These are phyloP conservation scores for Cryptosporidium ryanae DNA, from an alignment of 169 alveolate genomes.

Conservation along the genomic window DNA sequence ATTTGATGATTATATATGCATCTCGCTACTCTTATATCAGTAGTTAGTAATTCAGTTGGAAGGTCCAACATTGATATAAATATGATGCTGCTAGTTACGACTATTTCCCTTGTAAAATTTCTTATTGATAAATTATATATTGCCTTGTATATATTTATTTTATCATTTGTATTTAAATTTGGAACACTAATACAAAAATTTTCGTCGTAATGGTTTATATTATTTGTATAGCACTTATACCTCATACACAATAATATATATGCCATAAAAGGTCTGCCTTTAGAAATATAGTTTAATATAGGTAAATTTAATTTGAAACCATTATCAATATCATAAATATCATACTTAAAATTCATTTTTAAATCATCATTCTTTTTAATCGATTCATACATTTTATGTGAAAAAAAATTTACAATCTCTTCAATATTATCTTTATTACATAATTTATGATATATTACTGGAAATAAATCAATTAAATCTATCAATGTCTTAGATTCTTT, in stretches of 20 bases:
- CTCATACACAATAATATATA: constrained; percentile 68
- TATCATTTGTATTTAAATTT: neutral
- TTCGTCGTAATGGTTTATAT: neutral
- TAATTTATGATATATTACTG: neutral
- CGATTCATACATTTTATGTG: constrained; percentile 5
- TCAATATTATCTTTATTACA: constrained; percentile 11
- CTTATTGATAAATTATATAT: constrained; percentile 53
- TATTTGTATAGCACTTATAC: neutral
- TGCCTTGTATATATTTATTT: constrained; percentile 21
- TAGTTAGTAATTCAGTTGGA: constrained; percentile 47
- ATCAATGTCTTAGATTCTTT: constrained; percentile 36
- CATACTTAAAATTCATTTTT: too few relatives aligned
- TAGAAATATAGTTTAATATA: constrained; percentile 76
- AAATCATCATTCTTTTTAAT: neutral
- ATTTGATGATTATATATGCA: constrained; percentile 65
- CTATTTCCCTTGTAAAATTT: constrained; percentile 46
- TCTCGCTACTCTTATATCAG: constrained; percentile 66
- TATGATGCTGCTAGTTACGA: constrained; percentile 36
- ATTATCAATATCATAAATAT: too few relatives aligned
- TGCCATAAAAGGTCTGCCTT: constrained; percentile 79
- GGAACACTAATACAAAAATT: constrained; percentile 10
- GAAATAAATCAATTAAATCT: constrained; percentile 20
- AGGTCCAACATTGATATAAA: constrained; percentile 41
- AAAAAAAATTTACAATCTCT: neutral
- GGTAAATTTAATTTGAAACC: constrained; percentile 64